A percentile compares a stretch with the other conserved stretches of the same genome.
phyloP scores from a whole-genome alignment of 345 rosid species.

The Euphorbia pulcherrima region DNA sequence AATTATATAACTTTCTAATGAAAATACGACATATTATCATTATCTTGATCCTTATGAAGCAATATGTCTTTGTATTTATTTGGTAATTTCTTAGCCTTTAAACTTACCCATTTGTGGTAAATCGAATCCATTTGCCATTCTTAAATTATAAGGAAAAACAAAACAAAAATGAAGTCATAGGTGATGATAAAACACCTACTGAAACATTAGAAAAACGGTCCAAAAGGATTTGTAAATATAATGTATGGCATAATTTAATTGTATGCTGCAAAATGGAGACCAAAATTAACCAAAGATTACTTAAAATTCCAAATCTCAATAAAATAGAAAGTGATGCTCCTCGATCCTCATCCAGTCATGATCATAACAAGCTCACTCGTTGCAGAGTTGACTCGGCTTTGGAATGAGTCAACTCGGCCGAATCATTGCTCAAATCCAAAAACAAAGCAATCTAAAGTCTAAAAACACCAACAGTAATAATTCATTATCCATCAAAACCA shows the following conservation, averaged over 20 bases:
- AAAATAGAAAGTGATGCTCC: not conserved
- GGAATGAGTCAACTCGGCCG: conserved; percentile 31
- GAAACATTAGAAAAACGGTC: not conserved
- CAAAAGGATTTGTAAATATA: not conserved
- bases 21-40: too few relatives aligned
- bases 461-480: too few relatives aligned
- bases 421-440: conserved; percentile 32
- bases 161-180: too few relatives aligned
- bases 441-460: not conserved
- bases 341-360: conserved; percentile 9
- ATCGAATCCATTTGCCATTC: not conserved
- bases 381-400: conserved; percentile 24
- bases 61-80: too few relatives aligned
- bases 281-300: not conserved
- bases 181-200: not conserved
- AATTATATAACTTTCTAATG: too few relatives aligned
- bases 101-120: not conserved
- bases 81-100: too few relatives aligned
- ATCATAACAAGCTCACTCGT: conserved; percentile 42
- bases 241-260: not conserved
- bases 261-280: not conserved
- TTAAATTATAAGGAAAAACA: too few relatives aligned
- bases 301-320: conserved; percentile 10
- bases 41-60: too few relatives aligned
- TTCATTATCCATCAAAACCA: conserved; percentile 23